phyloP scores from a whole-genome alignment of 1,284 basidiomycete species.

The Sanghuangporus sanghuang region DNA sequence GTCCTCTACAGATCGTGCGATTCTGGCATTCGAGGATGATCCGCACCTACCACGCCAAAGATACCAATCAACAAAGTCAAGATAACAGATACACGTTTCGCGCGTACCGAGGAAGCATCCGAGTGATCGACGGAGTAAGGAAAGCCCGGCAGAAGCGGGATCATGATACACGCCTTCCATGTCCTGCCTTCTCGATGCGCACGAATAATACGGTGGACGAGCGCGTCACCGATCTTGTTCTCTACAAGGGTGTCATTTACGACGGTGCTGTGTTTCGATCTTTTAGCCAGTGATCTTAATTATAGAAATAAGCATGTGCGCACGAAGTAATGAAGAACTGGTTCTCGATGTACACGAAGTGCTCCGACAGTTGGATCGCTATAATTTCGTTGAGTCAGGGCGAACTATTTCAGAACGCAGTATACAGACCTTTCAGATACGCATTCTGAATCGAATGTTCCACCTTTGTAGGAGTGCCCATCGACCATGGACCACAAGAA shows the following conservation, averaged over 20 bases:
- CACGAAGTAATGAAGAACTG: constrained; percentile 98
- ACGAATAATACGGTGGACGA: constrained; percentile 88
- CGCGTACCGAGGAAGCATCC: constrained; percentile 83
- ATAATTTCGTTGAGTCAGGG: constrained; percentile 8
- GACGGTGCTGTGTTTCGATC: constrained; percentile 59
- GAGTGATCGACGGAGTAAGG: constrained; percentile 90
- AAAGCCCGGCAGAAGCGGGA: constrained; percentile 93
- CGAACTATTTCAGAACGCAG: neutral
- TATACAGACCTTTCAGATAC: constrained; percentile 72
- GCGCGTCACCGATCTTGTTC: constrained; percentile 92
- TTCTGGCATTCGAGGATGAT: constrained; percentile 95
- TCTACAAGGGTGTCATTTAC: constrained; percentile 86
- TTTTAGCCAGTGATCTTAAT: neutral
- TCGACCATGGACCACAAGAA: constrained; percentile 93
- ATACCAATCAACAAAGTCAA: neutral
- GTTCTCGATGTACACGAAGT: constrained; percentile 94
- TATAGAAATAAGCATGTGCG: constrained; percentile 25
- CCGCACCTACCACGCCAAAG: constrained; percentile 53
- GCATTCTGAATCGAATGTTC: constrained; percentile 96
- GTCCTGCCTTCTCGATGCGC: constrained; percentile 79
- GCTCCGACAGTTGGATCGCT: constrained; percentile 94
- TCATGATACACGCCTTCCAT: constrained; percentile 93
- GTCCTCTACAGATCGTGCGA: constrained; percentile 83
- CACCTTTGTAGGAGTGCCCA: constrained; percentile 82
- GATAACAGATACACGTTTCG: neutral